These are phyloP conservation scores for Xylaria sp. DNA, from an alignment of 2,329 filamentous ascomycete genomes.

Conservation along the genomic window DNA sequence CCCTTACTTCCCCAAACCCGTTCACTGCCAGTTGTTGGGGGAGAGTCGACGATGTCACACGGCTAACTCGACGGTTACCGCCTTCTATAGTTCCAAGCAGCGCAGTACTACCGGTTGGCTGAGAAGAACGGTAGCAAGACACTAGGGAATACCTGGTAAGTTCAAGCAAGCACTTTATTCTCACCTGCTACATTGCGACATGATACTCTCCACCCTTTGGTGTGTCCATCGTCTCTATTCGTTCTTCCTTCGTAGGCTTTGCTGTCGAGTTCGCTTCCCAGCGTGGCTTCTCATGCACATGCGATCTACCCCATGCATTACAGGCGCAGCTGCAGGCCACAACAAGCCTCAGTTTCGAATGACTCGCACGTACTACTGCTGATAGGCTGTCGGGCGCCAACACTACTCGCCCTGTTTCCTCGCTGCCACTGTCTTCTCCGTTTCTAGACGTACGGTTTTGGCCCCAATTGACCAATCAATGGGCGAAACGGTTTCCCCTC, in stretches of 20 bases:
- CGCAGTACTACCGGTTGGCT: constrained; percentile 91
- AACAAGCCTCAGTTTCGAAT: constrained; percentile 42
- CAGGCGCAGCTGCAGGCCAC: constrained; percentile 41
- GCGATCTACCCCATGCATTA: constrained; percentile 43
- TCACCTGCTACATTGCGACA: constrained; percentile 15
- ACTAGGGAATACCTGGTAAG: constrained; percentile 94
- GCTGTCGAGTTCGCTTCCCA: constrained; percentile 30
- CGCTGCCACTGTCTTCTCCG: constrained; percentile 32
- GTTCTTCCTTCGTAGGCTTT: constrained; percentile 30
- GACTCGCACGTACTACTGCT: constrained; percentile 39
- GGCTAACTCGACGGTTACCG: constrained; percentile 62
- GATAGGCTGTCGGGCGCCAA: constrained; percentile 51
- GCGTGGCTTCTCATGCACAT: constrained; percentile 32
- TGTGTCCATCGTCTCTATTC: not conserved
- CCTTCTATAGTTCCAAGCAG: constrained; percentile 81
- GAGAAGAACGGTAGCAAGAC: constrained; percentile 90
- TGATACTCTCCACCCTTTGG: constrained; percentile 27
- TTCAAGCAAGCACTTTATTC: constrained; percentile 48
- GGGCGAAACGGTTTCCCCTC: constrained; percentile 33
- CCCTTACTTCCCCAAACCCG: constrained; percentile 28
- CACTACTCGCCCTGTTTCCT: constrained; percentile 45
- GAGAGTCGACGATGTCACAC: constrained; percentile 54
- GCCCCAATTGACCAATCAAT: constrained; percentile 38
- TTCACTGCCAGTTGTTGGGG: constrained; percentile 16
- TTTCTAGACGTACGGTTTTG: constrained; percentile 32